Percentiles rank a stretch among this genome's conserved stretches.
phyloP scores from a whole-genome alignment of 176 grass and related monocot species.

The Oryza meyeriana region DNA sequence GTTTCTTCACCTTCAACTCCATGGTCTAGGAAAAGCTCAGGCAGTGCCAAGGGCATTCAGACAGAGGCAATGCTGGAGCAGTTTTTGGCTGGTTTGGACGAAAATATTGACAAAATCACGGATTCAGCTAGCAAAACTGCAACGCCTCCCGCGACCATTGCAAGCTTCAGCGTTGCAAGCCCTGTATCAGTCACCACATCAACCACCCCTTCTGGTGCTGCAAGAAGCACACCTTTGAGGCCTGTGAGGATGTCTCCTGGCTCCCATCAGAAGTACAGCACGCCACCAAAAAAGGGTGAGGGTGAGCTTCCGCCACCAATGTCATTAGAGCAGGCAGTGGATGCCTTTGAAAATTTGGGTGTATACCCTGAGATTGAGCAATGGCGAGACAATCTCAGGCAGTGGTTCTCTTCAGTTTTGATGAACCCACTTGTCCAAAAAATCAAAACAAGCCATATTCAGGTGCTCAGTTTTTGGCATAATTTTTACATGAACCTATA shows the following conservation, averaged over 20 bases:
- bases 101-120: conserved; percentile 57
- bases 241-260: conserved; percentile 94
- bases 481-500: conserved; percentile 6
- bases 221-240: conserved; percentile 73
- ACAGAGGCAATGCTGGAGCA: conserved; percentile 81
- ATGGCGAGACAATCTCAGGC: conserved; percentile 84
- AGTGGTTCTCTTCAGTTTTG: conserved; percentile 92
- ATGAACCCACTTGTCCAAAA: conserved; percentile 76
- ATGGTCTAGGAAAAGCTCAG: conserved; percentile 81
- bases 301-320: conserved; percentile 86
- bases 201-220: conserved; percentile 63
- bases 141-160: conserved; percentile 53
- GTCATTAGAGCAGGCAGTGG: conserved; percentile 77
- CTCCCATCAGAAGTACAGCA: conserved; percentile 74
- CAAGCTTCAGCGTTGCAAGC: conserved; percentile 58
- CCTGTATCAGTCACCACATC: conserved; percentile 61
- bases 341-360: conserved; percentile 71
- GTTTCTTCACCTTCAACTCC: conserved; percentile 70
- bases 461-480: conserved; percentile 49
- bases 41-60: conserved; percentile 81
- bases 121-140: conserved; percentile 54
- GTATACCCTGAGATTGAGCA: conserved; percentile 86
- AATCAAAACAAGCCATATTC: conserved; percentile 77
- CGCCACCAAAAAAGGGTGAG: conserved; percentile 82
- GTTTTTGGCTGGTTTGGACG: conserved; percentile 72